phyloP scores from a whole-genome alignment of 495 filamentous ascomycete species.

The Neurospora discreta region DNA sequence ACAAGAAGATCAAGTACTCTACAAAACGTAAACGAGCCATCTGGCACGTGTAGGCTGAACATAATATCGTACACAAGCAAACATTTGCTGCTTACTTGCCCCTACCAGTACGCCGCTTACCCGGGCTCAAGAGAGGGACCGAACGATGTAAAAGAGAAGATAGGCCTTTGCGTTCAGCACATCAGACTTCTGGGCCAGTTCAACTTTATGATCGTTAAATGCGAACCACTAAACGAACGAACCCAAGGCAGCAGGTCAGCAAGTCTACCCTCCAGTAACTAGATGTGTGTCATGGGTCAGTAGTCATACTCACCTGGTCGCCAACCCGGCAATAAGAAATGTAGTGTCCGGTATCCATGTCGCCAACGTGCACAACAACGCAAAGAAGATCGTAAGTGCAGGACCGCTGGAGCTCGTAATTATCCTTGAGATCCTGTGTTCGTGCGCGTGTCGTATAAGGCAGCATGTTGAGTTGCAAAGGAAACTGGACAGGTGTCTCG shows the following conservation, averaged over 20 bases:
- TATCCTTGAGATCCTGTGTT: conserved; percentile 26
- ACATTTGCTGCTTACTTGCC: neutral
- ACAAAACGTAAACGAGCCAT: neutral
- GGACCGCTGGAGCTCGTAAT: conserved; percentile 37
- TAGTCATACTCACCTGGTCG: conserved; percentile 47
- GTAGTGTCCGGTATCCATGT: conserved; percentile 83
- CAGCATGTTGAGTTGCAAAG: conserved; percentile 75
- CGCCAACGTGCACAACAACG: conserved; percentile 78
- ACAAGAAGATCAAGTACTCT: neutral
- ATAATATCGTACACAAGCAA: neutral
- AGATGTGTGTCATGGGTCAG: neutral
- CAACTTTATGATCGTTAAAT: conserved; percentile 88
- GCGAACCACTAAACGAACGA: conserved; percentile 57
- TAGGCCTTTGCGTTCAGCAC: conserved; percentile 77
- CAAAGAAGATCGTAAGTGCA: conserved; percentile 73
- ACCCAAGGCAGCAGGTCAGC: neutral
- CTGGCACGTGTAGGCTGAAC: neutral
- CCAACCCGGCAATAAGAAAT: conserved; percentile 73
- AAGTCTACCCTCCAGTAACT: neutral
- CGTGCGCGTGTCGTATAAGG: conserved; percentile 64
- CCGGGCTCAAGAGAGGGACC: conserved; percentile 33
- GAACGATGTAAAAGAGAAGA: conserved; percentile 74
- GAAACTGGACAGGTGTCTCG: conserved; percentile 69
- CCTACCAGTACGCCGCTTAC: neutral
- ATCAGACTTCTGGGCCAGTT: conserved; percentile 61